Evolutionary conservation across 768 basidiomycete genomes (phyloP), one percentile per base, ranked within the genome.

Genomic region (Russula griseocarnosa): DNA sequence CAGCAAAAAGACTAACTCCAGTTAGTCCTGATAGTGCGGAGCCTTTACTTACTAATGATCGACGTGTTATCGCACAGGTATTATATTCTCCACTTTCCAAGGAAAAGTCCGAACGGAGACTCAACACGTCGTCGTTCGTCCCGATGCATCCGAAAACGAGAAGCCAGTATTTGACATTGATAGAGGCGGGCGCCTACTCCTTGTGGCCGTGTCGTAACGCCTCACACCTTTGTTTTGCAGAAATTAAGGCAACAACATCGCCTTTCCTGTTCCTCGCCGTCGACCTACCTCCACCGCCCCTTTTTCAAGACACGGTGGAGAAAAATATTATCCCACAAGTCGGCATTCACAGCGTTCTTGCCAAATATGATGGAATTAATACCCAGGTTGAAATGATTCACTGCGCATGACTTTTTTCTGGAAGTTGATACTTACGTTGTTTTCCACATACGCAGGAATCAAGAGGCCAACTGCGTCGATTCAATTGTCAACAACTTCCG

Each of bases 241-340:
- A 98, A 70, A 93, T 91, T 75, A 96, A 91, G 74, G 83, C 86
- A 44, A 78, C 82, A 24, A 81, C 83, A 56, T 94, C 95, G 5
- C 97, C 97, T 5, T 99, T 98, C 79, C 80, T 99, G 63, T 97
- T 96, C 77, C 83, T 99, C 46, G 92, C 96, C 1, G 86, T 98
- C 32, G 97, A 99, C 77, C 82, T 98, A 28, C 97, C 97, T 20
- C 91, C 97, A 0, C 94, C 94, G n/a, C 97, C 96, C 18, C 77
- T 99, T 44, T 99, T 98, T 76, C 96, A 98, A 76, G 95, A 98
- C 72, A 77, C 90, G 5, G 83, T 96, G 52, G 94, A 97, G 78
- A 97, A 97, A 78, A 98, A 98, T 74, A 98, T 99, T 73, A 97
- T 98, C 67, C 97, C 97, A 36, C 97, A 99, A 81, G 92, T 97